Evolutionary conservation across 2,329 filamentous ascomycete genomes (phyloP), one percentile per base, ranked within the genome.

Genomic region (Pseudofabraea citricarpa): DNA sequence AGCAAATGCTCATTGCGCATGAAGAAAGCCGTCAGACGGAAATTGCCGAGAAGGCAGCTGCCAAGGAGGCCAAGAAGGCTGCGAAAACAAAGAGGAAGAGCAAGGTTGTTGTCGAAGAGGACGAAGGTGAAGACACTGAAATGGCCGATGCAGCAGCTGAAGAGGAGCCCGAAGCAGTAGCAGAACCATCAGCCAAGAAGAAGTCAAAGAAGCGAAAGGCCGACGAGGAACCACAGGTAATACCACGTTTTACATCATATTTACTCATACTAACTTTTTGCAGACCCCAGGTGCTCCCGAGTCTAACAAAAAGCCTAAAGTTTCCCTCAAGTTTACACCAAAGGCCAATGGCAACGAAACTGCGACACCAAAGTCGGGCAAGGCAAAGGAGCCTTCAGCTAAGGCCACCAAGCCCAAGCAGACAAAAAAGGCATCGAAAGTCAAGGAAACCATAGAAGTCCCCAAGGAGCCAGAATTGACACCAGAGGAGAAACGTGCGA

Each of bases 151-250:
- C 53, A 3, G 40, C 40, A 51, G 70, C 64, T 26, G 67, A 67
- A 16, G 73, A 77, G 24, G 80, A 83, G 20, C 75, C 77, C 46
- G 74, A 68, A 61, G n/a, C 29, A 15, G 68, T 52, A 53, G 70
- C 69, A 20, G 72, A 70, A 24, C 60, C 64, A 20, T 56, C 38
- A 64, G 67, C 54, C 64, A 68, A 47, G 75, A 76, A 77, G 60
- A 67, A 67, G 39, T 67, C 68, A 6, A 87, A 85, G 77, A 95
- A 95, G 76, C 84, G 90, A 56, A 95, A 95, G 77, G 84, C 88
- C 59, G 86, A 81, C 12, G 89, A 94, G 44, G 81, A 81, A n/a
- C 75, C 73, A 19, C 85, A 84, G 67, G 81, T 83, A 61, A 66
- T 72, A n/a, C n/a, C 36, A 26, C 15, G 21, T 33, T 36, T 12